Base-by-base conservation (phyloP, 2,329 filamentous ascomycete genomes). In the Sporothrix globosa region DNA sequence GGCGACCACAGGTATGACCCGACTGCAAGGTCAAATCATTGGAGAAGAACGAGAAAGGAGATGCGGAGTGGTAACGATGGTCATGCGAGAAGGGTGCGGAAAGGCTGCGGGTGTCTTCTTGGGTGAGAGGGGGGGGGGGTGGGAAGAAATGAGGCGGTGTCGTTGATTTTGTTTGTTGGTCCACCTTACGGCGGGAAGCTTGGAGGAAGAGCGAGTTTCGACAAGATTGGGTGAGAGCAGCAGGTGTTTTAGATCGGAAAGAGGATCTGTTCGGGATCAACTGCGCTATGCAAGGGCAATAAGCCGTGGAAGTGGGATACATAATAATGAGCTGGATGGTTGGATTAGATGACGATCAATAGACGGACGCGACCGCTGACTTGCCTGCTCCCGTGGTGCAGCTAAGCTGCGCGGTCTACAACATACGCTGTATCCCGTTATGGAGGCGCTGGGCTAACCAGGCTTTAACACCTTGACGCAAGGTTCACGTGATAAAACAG, bases 271-370 rank as follows among this genome's bases (percentile, higher is more conserved):
- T 24, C 13, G 19, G 19, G 7, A 11, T 24, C 30, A 34, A 14
- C 56, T 21, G 19, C 34, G 10, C 39, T 13, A 21, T 30, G n/a
- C 3, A 24, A 50, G 19, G 11, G 44, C 41, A 46, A 46, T 5
- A 14, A 63, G 44, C 30, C 44, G 24, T 50, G n/a, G 60, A 65
- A 50, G 10, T 3, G 34, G n/a, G 24, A 66, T 17, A 44, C 41
- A 13, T 24, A 34, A 2, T 11, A 39, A 48, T 50, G 60, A 65
- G 14, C 4, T 21, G 17, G 63, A 66, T 30, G 21, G 63, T 53
- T 53, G 63, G 63, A 13, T 67, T 41, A n/a, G 48, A 52, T 67
- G 65, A n/a, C 30, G 63, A 54, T 54, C 63, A 66, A 39, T 27
- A 27, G 30, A 19, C 17, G 48, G 24, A 67, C 65, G 63, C 63